Evolutionary conservation across 1,284 basidiomycete species (phyloP).

Genomic region (Heterobasidion irregulare): DNA sequence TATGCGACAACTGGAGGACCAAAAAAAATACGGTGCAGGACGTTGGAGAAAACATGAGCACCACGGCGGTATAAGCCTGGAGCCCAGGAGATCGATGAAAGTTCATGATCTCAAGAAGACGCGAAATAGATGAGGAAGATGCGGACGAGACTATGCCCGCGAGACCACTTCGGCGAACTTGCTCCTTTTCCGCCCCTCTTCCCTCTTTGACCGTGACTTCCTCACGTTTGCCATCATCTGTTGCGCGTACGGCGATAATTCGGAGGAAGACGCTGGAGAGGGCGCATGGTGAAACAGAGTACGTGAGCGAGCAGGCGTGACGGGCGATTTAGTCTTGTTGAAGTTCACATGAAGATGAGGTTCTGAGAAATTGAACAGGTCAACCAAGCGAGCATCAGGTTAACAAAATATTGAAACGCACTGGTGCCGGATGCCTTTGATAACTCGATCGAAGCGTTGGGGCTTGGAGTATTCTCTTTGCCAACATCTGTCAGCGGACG

Average conservation of each 20-base stretch:
- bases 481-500: slow-evolving; percentile 1
- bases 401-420: neutral
- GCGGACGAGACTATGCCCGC: too few species aligned
- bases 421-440: neutral
- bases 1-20: too few species aligned
- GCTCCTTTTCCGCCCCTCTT: slow-evolving; percentile 5
- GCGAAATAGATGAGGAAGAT: too few species aligned
- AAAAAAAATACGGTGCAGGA: too few species aligned
- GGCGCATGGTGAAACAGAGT: slow-evolving; percentile 25
- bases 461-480: slow-evolving; percentile 8
- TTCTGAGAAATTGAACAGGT: neutral
- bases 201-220: slow-evolving; percentile 34
- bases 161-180: neutral
- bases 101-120: too few species aligned
- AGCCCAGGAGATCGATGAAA: too few species aligned
- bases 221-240: slow-evolving; percentile 61
- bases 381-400: neutral
- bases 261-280: slow-evolving; percentile 65
- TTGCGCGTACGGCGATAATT: slow-evolving; percentile 56
- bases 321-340: slow-evolving; percentile 9
- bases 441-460: neutral
- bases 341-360: neutral
- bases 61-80: too few species aligned
- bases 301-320: slow-evolving; percentile 19
- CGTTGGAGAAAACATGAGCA: too few species aligned